Evolutionary conservation across 2,329 filamentous ascomycete genomes (phyloP).

Genomic region (Trichoderma oligosporum): DNA sequence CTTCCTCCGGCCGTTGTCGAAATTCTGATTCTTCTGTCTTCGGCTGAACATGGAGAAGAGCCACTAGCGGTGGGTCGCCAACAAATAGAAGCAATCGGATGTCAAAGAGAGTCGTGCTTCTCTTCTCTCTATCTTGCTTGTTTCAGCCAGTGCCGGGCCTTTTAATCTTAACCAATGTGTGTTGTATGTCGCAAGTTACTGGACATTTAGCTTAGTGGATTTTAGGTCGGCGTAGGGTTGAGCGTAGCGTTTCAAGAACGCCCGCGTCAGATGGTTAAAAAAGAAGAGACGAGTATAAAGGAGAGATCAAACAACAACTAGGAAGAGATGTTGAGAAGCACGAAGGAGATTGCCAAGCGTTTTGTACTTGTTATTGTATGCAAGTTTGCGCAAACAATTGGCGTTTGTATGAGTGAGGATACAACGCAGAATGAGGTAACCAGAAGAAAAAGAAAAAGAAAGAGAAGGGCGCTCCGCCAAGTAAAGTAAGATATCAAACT

Average conservation of each 20-base stretch:
- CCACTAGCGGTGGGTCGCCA: slow-evolving; percentile 11
- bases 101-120: slow-evolving; percentile 3
- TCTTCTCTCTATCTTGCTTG: neutral
- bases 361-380: too few relatives aligned
- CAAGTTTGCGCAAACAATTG: neutral
- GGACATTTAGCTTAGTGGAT: slow-evolving; percentile 7
- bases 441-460: neutral
- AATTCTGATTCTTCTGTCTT: slow-evolving; percentile 31
- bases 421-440: neutral
- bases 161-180: slow-evolving; percentile 11
- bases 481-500: neutral
- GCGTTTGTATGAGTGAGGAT: neutral
- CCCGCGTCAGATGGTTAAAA: neutral
- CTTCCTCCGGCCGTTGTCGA: slow-evolving; percentile 20
- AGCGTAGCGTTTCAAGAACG: slow-evolving; percentile 9
- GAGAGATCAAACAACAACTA: slow-evolving; percentile 1
- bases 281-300: neutral
- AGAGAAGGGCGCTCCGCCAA: slow-evolving; percentile 10
- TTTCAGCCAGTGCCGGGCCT: slow-evolving; percentile 10
- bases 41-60: slow-evolving; percentile 40
- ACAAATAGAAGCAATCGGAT: slow-evolving; percentile 1
- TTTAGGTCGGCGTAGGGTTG: neutral
- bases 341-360: neutral
- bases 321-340: neutral
- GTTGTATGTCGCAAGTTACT: slow-evolving; percentile 8